Evolutionary conservation across 495 filamentous ascomycete species (phyloP), one percentile per base, ranked within the genome.

Genomic region (Jackrogersella minutella): DNA sequence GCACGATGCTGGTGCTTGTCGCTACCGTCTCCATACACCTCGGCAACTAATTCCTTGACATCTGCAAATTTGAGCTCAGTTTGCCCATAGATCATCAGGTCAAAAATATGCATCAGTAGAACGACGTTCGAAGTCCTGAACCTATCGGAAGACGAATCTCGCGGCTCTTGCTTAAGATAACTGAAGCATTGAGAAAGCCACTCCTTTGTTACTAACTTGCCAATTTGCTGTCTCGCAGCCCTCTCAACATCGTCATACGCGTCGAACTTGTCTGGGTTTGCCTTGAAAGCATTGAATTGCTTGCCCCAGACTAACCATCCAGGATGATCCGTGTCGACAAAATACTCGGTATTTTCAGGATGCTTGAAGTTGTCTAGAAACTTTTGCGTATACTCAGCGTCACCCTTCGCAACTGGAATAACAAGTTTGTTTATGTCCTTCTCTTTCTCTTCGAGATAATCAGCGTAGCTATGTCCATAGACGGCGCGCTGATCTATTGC

Each of bases 1-100:
- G 96, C 96, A 40, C 95, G 90, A 73, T 99, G 95, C 74, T 98
- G 93, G 77, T 99, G 96, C 75, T 97, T 99, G 70, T 99, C 95
- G 64, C 87, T 93, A 22, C 96, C 93, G 78, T 98, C 95, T 19
- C 90, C 93, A 68, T 90, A 97, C 2, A 93, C 87, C 1, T 81
- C 82, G 56, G 84, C 80, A 17, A 90, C 84, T 57, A 95, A 81
- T 62, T 93, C 88, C 66, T 96, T 87, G 69, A 98, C 88, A 49
- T 99, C 94, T n/a, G 91, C 85, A 68, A 96, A 92, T 0, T 86
- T 93, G 22, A 91, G 90, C 21, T 80, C 78, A 0, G 94, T 92
- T 41, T 90, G 77, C 1, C 85, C 91, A 66, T 86, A 85, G 54
- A 91, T 81, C 79, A 97, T 88, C 33, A 98, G 82, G 65, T 96